phyloP scores from a whole-genome alignment of 2,329 filamentous ascomycete species.

The Trichoderma cornu-damae region DNA sequence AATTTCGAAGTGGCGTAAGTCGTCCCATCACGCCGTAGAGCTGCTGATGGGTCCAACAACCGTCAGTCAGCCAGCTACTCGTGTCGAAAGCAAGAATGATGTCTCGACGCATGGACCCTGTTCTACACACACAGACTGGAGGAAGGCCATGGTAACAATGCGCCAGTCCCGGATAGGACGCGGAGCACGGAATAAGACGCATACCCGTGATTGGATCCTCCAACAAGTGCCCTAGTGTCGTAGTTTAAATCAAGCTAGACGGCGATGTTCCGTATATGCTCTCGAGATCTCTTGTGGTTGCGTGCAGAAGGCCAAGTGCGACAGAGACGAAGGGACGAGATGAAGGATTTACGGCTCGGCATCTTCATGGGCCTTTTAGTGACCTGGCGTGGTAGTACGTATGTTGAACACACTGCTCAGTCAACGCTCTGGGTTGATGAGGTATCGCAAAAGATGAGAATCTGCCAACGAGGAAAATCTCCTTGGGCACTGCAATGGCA shows the following conservation, averaged over 20 bases:
- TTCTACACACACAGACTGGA: background rate
- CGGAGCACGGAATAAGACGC: conserved; percentile 15
- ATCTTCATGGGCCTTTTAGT: background rate
- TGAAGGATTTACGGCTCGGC: background rate
- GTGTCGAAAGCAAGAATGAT: background rate
- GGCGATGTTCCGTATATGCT: conserved; percentile 12
- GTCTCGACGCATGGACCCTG: background rate
- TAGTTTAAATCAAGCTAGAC: conserved; percentile 14
- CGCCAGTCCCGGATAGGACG: background rate
- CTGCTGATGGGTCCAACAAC: background rate
- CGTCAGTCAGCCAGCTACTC: background rate
- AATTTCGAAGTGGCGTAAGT: conserved; percentile 1
- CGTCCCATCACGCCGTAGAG: background rate
- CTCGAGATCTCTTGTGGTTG: background rate
- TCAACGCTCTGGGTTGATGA: background rate
- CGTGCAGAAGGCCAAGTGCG: background rate
- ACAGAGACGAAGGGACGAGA: background rate
- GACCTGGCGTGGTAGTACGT: background rate
- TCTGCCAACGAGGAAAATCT: background rate
- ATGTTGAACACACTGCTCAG: background rate
- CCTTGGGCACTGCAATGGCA: background rate
- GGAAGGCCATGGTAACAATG: background rate
- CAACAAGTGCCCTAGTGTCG: conserved; percentile 9
- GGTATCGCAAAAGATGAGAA: background rate
- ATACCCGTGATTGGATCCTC: conserved; percentile 4